Conservation (phyloP, 306 rosid species). For the Lupinus albus region DNA sequence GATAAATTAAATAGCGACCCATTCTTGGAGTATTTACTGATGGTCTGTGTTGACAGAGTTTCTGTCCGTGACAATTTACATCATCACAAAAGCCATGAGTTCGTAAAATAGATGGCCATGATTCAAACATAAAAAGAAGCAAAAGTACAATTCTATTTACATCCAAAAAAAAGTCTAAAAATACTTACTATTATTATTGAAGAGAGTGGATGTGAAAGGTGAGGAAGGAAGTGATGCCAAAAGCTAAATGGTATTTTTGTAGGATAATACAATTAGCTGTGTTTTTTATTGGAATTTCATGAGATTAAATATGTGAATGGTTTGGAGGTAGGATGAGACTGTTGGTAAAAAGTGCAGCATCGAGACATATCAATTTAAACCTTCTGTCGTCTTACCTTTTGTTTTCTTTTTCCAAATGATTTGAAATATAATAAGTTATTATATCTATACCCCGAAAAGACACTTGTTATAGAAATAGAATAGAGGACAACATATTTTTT, state of each 20-base stretch:
- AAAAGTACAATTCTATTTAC: too few species aligned
- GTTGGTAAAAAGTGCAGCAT: constrained; percentile 22
- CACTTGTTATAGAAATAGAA: neutral
- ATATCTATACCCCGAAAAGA: neutral
- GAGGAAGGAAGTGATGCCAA: too few species aligned
- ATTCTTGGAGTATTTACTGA: constrained; percentile 27
- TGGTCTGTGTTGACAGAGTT: constrained; percentile 34
- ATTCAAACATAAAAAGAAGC: too few species aligned
- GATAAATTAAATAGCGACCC: constrained; percentile 39
- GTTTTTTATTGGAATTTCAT: too few species aligned
- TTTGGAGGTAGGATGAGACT: neutral
- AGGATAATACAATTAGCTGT: too few species aligned
- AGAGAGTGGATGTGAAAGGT: too few species aligned
- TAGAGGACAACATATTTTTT: neutral
- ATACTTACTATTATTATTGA: too few species aligned
- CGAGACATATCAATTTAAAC: neutral
- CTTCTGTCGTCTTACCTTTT: neutral
- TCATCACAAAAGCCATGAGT: constrained; percentile 34
- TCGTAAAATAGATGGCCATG: neutral
- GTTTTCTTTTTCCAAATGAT: neutral
- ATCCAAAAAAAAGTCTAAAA: too few species aligned
- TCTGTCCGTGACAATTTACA: constrained; percentile 35
- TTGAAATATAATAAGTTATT: neutral
- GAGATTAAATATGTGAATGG: neutral
- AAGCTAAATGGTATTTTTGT: too few species aligned